A percentile compares a stretch with the other conserved stretches of the same genome.
Conservation (phyloP, 1,284 basidiomycete genomes). For the Puccinia triticina region DNA sequence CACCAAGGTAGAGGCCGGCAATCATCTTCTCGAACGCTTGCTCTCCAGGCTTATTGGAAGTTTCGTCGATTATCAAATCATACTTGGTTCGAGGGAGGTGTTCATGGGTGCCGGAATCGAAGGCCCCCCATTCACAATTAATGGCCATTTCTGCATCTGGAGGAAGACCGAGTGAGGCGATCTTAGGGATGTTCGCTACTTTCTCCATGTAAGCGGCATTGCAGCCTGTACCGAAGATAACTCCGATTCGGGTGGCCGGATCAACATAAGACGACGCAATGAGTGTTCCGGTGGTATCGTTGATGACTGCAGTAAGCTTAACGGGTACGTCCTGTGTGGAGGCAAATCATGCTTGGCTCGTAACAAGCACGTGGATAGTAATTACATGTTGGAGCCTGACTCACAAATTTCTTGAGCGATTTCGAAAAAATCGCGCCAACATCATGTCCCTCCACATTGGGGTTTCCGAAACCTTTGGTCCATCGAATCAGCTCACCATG, state of each 20-base stretch:
- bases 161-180: conserved; percentile 72
- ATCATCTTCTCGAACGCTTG: conserved; percentile 98
- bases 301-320: conserved; percentile 81
- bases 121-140: conserved; percentile 97
- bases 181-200: conserved; percentile 74
- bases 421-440: conserved; percentile 88
- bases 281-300: conserved; percentile 95
- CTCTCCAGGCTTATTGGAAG: conserved; percentile 93
- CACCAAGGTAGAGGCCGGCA: conserved; percentile 93
- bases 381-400: conserved; percentile 41
- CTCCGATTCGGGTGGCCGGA: conserved; percentile 83
- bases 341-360: background rate
- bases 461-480: conserved; percentile 96
- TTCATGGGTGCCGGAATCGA: conserved; percentile 93
- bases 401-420: conserved; percentile 71
- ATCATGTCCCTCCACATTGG: conserved; percentile 88
- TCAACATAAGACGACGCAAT: conserved; percentile 97
- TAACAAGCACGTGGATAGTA: conserved; percentile 1
- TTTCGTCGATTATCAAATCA: conserved; percentile 86
- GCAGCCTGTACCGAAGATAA: conserved; percentile 97
- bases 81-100: conserved; percentile 86
- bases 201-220: conserved; percentile 86
- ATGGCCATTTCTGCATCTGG: conserved; percentile 79
- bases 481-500: conserved; percentile 93
- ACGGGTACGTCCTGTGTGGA: conserved; percentile 67